A percentile compares a stretch with the other conserved stretches of the same genome.
phyloP scores from a whole-genome alignment of 2,329 filamentous ascomycete species.

The Aureobasidium sp. region DNA sequence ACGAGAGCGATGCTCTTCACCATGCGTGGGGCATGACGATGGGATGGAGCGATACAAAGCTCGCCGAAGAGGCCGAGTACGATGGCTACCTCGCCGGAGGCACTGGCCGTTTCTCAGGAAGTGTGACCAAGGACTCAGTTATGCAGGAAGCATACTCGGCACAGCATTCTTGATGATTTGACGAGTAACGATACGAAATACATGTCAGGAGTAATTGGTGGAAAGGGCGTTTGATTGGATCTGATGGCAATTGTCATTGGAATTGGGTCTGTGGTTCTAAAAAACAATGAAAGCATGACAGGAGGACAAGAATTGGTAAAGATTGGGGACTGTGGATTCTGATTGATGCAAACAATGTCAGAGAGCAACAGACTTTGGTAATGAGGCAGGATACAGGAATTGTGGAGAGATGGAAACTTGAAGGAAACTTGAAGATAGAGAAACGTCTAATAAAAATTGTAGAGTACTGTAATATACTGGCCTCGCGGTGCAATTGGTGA shows the following conservation, averaged over 20 bases:
- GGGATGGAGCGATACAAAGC: conserved; percentile 22
- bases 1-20: conserved; percentile 24
- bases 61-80: conserved; percentile 30
- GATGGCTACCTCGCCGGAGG: conserved; percentile 33
- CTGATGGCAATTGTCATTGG: background rate
- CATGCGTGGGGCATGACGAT: conserved; percentile 26
- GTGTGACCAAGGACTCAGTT: conserved; percentile 6
- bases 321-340: background rate
- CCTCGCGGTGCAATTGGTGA: background rate
- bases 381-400: background rate
- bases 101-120: conserved; percentile 32
- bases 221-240: background rate
- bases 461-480: background rate
- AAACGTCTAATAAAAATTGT: background rate
- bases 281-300: background rate
- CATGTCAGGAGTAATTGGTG: background rate
- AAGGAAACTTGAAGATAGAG: background rate
- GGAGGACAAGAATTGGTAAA: background rate
- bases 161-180: background rate
- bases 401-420: too few species aligned
- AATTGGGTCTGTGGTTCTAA: background rate
- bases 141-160: background rate
- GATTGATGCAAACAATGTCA: background rate
- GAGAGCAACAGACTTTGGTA: background rate
- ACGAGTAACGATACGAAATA: background rate